Evolutionary conservation across 23 red algal species (phyloP).

Genomic region (Gracilaria caudata): DNA sequence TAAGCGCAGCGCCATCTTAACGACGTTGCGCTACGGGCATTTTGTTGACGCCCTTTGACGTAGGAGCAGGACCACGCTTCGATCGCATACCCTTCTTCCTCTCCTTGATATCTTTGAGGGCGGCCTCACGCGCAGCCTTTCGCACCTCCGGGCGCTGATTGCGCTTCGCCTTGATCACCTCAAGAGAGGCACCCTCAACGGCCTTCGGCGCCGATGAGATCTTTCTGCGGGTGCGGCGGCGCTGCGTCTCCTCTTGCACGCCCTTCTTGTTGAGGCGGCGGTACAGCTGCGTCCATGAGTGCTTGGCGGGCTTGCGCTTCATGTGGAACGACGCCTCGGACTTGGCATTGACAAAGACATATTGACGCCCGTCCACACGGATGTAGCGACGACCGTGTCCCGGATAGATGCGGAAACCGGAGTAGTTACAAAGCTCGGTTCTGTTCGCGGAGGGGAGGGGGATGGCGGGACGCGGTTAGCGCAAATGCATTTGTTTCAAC

Average conservation of each 20-base stretch:
- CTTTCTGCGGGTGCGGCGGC: slow-evolving; percentile 72
- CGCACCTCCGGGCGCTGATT: slow-evolving; percentile 85
- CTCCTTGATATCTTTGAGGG: slow-evolving; percentile 92
- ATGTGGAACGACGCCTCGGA: slow-evolving; percentile 96
- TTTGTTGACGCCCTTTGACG: slow-evolving; percentile 37
- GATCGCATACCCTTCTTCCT: slow-evolving; percentile 65
- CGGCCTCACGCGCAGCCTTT: slow-evolving; percentile 86
- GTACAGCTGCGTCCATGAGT: slow-evolving; percentile 97
- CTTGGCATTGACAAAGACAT: slow-evolving; percentile 93
- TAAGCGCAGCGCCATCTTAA: neutral
- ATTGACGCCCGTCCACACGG: slow-evolving; percentile 79
- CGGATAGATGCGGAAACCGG: slow-evolving; percentile 96
- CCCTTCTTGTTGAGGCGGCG: slow-evolving; percentile 98
- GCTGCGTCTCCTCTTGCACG: slow-evolving; percentile 84
- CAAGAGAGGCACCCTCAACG: slow-evolving; percentile 94
- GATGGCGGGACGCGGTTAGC: neutral
- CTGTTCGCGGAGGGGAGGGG: neutral
- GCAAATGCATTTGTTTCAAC: neutral
- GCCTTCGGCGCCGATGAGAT: slow-evolving; percentile 87
- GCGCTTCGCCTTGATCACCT: slow-evolving; percentile 96
- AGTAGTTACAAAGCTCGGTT: slow-evolving; percentile 93
- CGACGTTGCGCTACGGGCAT: slow-evolving; percentile 71
- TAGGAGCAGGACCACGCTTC: slow-evolving; percentile 20
- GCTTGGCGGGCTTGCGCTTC: slow-evolving; percentile 93
- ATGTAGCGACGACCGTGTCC: slow-evolving; percentile 93